These are phyloP conservation scores for Candida bentonensis DNA, from an alignment of 805 yeast species.

Conservation along the genomic window DNA sequence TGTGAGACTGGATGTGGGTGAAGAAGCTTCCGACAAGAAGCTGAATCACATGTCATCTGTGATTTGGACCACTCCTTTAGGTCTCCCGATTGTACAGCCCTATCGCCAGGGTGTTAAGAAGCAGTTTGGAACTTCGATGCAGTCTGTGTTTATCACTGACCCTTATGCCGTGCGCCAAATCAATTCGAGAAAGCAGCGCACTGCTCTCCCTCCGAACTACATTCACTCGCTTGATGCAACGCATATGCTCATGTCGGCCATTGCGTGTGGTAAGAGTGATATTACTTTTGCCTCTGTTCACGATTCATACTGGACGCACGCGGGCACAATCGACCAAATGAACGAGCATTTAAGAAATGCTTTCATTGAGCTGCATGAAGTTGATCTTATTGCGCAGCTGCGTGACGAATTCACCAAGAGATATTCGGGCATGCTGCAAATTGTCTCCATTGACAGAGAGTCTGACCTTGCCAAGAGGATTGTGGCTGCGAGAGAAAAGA, in stretches of 20 bases:
- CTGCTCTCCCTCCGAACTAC: conserved; percentile 92
- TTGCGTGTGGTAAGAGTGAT: conserved; percentile 49
- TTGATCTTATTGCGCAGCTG: conserved; percentile 55
- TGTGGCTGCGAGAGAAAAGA: conserved; percentile 32
- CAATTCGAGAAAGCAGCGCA: conserved; percentile 75
- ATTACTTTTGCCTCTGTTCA: conserved; percentile 88
- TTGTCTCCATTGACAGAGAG: conserved; percentile 37
- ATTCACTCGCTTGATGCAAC: conserved; percentile 94
- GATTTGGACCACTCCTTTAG: conserved; percentile 95
- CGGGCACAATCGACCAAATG: conserved; percentile 65
- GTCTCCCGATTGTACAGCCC: conserved; percentile 95
- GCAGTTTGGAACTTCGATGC: conserved; percentile 68
- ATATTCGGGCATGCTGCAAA: conserved; percentile 56
- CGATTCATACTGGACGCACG: conserved; percentile 98
- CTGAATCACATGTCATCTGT: conserved; percentile 72
- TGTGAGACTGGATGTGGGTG: conserved; percentile 49
- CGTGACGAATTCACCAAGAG: conserved; percentile 70
- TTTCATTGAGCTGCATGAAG: conserved; percentile 65
- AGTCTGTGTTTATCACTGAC: conserved; percentile 74
- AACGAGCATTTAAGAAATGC: conserved; percentile 57
- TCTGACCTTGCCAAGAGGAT: conserved; percentile 40
- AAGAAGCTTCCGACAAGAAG: conserved; percentile 21
- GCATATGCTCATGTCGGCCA: conserved; percentile 86
- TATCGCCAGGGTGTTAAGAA: conserved; percentile 57
- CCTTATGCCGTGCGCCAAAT: conserved; percentile 78